phyloP scores from a whole-genome alignment of 2,329 filamentous ascomycete species.

The Hymenoscyphus fraxineus region DNA sequence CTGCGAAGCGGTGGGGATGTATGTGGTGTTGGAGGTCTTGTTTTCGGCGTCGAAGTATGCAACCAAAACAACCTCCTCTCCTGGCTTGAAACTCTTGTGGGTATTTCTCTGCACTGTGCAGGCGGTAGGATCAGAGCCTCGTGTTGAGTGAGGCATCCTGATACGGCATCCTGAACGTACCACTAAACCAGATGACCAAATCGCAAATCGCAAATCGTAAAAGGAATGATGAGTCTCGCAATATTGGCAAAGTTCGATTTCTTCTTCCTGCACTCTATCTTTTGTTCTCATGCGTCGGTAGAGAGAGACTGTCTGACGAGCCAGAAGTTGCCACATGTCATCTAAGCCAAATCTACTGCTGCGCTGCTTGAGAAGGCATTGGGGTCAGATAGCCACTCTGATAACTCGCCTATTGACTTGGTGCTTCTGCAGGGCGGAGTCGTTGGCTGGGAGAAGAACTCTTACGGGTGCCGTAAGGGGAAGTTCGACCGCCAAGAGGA shows the following conservation, averaged over 20 bases:
- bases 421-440: conserved; percentile 76
- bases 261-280: no score
- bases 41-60: conserved; percentile 78
- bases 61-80: conserved; percentile 93
- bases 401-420: conserved; percentile 56
- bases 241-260: no score
- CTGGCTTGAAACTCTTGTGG: conserved; percentile 92
- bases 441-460: conserved; percentile 65
- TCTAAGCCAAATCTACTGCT: conserved; percentile 57
- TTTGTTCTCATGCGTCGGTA: no score
- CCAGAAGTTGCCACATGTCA: conserved; percentile 47
- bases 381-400: conserved; percentile 65
- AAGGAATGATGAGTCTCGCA: no score
- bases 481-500: conserved; percentile 56
- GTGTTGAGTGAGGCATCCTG: no score
- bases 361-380: conserved; percentile 55
- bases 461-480: conserved; percentile 64
- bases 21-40: conserved; percentile 85
- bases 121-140: no score
- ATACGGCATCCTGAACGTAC: no score
- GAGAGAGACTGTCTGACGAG: no score
- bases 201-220: no score
- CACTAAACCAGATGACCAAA: no score
- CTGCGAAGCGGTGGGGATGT: conserved; percentile 51
- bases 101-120: no score